Evolutionary conservation across 306 rosid species (phyloP).

Genomic region (Hylodesmum podocarpum): DNA sequence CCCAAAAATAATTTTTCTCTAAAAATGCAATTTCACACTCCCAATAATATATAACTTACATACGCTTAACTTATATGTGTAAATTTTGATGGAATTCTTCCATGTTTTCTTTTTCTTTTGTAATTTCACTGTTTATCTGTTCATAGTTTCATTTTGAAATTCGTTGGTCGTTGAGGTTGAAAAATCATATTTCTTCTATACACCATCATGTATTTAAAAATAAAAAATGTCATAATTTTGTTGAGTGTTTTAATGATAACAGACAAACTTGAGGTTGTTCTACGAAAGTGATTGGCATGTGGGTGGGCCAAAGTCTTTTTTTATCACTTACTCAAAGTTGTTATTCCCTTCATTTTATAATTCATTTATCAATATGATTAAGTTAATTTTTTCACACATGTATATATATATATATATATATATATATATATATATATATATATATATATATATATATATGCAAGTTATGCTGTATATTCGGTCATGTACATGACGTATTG

Average conservation of each 20-base stretch:
- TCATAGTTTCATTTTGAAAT: not conserved
- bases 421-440: not conserved
- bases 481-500: not conserved
- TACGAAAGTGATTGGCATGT: not conserved
- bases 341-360: not conserved
- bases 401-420: not conserved
- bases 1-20: too few species aligned
- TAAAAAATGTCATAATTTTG: not conserved
- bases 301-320: not conserved
- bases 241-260: not conserved
- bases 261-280: not conserved
- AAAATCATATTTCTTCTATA: not conserved
- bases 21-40: too few species aligned
- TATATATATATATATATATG: not conserved
- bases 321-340: not conserved
- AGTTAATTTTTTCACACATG: not conserved
- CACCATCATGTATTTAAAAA: not conserved
- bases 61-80: not conserved
- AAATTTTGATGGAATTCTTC: too few species aligned
- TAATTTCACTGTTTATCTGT: not conserved
- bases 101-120: too few species aligned
- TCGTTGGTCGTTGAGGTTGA: not conserved
- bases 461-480: not conserved
- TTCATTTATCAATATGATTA: not conserved
- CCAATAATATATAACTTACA: not conserved